Percentiles rank a stretch among this genome's conserved stretches.
Conservation (phyloP, 305 asterid genomes). For the Fraxinus platypoda region DNA sequence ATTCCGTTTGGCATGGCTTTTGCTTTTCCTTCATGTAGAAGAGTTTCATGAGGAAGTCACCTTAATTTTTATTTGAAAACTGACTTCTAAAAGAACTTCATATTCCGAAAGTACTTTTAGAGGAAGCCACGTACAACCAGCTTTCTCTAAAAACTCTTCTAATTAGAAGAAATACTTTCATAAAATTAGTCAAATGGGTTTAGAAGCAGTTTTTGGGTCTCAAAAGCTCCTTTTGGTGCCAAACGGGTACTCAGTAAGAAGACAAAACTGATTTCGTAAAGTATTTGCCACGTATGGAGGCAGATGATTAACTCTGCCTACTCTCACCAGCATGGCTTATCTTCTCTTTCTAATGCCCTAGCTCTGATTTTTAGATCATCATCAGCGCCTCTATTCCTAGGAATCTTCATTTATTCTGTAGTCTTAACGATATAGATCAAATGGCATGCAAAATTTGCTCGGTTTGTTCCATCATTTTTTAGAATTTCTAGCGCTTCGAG, state of each 20-base stretch:
- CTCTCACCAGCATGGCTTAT: neutral
- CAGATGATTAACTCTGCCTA: neutral
- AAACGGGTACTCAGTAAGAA: neutral
- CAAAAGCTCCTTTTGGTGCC: neutral
- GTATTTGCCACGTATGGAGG: neutral
- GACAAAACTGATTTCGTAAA: neutral
- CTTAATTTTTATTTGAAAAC: neutral
- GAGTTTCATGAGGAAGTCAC: neutral
- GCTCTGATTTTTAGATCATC: neutral
- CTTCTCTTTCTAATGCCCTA: neutral
- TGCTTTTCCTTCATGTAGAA: neutral
- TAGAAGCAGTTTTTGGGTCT: neutral
- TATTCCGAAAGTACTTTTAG: neutral
- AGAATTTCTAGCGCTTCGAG: neutral
- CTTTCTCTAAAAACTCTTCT: neutral
- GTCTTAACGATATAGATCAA: neutral
- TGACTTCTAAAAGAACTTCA: neutral
- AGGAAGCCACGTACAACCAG: neutral
- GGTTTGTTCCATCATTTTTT: neutral
- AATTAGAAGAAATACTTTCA: neutral
- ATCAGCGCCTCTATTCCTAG: neutral
- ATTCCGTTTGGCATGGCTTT: neutral
- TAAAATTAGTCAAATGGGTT: neutral
- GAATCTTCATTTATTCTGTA: neutral
- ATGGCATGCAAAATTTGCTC: neutral